Conservation (phyloP, 257 asterid species). For the Solanum boliviense region DNA sequence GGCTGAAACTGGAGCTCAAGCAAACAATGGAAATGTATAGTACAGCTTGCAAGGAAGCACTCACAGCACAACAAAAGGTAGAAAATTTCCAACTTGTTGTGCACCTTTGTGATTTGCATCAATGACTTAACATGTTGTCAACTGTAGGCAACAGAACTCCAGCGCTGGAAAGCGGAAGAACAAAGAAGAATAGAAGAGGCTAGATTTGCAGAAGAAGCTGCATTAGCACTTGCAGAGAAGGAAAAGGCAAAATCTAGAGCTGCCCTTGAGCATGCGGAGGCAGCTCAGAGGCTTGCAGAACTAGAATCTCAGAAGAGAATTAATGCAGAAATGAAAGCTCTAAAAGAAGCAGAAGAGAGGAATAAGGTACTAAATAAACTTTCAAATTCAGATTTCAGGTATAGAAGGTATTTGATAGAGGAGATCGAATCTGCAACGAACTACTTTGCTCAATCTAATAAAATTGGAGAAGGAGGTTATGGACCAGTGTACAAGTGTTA, state of each 20-base stretch:
- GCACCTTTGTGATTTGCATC: not conserved
- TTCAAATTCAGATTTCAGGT: constrained; percentile 34
- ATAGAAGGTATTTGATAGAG: constrained; percentile 74
- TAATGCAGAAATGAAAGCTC: constrained; percentile 60
- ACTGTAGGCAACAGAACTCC: constrained; percentile 41
- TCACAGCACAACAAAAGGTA: constrained; percentile 45
- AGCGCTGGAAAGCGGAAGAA: constrained; percentile 50
- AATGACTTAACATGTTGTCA: not conserved
- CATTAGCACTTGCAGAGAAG: constrained; percentile 31
- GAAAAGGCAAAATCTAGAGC: constrained; percentile 39
- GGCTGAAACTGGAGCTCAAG: constrained; percentile 82
- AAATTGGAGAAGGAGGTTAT: constrained; percentile 95
- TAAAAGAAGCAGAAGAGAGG: constrained; percentile 50
- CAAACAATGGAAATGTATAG: constrained; percentile 97
- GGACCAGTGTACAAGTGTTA: constrained; percentile 86
- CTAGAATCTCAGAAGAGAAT: constrained; percentile 75
- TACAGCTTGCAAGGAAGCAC: constrained; percentile 82
- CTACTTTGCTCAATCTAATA: constrained; percentile 52
- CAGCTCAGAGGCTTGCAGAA: constrained; percentile 70
- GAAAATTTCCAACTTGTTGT: not conserved
- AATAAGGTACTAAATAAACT: constrained; percentile 9
- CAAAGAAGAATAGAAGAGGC: constrained; percentile 46
- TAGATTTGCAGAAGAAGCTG: constrained; percentile 43
- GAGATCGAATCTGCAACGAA: constrained; percentile 87
- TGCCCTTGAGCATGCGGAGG: constrained; percentile 51